Evolutionary conservation across 139 green algal species (phyloP).

Genomic region (Eudorina sp.): DNA sequence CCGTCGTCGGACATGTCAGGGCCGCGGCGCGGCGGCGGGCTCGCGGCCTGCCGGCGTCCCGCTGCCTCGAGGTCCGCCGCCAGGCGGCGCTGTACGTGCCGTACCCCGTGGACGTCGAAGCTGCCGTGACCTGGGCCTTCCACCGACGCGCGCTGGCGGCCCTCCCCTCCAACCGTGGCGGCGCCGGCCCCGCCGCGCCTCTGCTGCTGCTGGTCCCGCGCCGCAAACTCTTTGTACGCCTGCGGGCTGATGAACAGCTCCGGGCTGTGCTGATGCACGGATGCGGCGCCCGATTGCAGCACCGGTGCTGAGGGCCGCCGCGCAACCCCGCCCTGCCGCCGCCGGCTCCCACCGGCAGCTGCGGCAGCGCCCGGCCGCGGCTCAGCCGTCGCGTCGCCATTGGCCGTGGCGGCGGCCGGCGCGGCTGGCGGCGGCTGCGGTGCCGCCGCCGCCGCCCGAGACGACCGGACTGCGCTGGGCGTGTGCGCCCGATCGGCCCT

Average conservation of each 20-base stretch:
- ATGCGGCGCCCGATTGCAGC: neutral
- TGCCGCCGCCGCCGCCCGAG: neutral
- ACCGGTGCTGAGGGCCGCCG: neutral
- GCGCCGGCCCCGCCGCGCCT: neutral
- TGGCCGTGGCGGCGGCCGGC: neutral
- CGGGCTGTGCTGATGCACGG: neutral
- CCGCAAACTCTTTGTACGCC: conserved; percentile 24
- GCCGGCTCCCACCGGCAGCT: neutral
- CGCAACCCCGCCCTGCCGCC: neutral
- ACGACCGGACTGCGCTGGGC: neutral
- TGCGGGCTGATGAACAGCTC: conserved; percentile 47
- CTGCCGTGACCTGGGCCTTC: neutral
- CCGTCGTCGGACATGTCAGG: neutral
- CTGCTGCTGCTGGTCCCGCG: neutral
- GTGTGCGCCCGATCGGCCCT: neutral
- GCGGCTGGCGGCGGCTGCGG: neutral
- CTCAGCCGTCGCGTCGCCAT: neutral
- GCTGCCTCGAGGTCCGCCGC: neutral
- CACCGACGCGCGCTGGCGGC: neutral
- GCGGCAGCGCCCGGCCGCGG: neutral
- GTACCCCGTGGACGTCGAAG: neutral
- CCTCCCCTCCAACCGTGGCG: neutral
- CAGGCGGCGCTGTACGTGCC: conserved; percentile 8
- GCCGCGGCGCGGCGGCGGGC: neutral
- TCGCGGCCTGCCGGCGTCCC: neutral